Evolutionary conservation across 805 yeast species (phyloP), one percentile per base, ranked within the genome.

Genomic region (Osmozyma mogii): DNA sequence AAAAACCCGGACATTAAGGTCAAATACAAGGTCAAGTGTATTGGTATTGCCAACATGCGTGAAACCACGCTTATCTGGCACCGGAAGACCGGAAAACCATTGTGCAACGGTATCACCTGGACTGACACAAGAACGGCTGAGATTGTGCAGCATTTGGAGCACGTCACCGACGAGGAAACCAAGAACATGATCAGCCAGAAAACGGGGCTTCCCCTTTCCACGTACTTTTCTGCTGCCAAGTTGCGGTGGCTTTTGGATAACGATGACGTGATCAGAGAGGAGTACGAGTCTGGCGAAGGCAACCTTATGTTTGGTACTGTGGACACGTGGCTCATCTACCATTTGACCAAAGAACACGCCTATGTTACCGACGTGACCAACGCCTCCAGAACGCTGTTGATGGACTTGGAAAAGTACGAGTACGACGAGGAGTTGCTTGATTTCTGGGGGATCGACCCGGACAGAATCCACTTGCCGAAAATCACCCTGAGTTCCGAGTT

Each of bases 11-110:
- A 66, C 27, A 58, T 65, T 24, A 55, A 65, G 35, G 54, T 73
- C 44, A 65, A 79, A 50, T 79, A 73, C 52, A 68, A 65, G 42
- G 76, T 88, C 35, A 72, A 65, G 35, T 76, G 84, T 27, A 69
- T 88, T 43, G 97, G 97, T 15, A 74, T 88, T 43, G 92, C 96
- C 30, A 89, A 87, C 58, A 94, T 89, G 92, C 74, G 97, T 52
- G 97, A 88, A 60, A 88, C 97, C 24, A 80, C 95, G 17, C 69
- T 81, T 31, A 77, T 88, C 28, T 88, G 96, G 96, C 79, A 85
- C 34, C 70, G 76, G 41, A 65, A 65, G 30, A 85, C 96, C 2
- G 96, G 96, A 23, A 61, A 64, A 41, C 94, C 95, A 4, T 70
- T 85, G 32, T 71, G 78, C 50, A 79, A 83, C 52, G 96, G 96